Conservation (phyloP, 2,329 filamentous ascomycete species). For the Juglanconis juglandina region DNA sequence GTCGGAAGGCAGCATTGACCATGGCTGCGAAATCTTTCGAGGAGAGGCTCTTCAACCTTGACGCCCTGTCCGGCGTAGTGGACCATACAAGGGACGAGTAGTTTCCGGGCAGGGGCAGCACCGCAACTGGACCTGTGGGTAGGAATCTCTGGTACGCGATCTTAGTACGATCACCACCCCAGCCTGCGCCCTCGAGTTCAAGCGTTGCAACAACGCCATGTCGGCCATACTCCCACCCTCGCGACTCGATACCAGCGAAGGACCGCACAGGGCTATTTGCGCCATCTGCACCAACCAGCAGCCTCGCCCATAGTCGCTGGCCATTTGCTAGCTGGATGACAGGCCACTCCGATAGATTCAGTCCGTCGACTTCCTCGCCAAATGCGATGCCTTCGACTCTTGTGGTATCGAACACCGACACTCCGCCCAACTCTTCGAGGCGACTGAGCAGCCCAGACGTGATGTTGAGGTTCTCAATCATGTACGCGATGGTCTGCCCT, state of each 20-base stretch:
- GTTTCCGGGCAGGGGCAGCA: slow-evolving; percentile 83
- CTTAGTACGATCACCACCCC: slow-evolving; percentile 54
- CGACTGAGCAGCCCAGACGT: slow-evolving; percentile 72
- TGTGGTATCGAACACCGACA: slow-evolving; percentile 71
- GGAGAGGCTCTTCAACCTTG: slow-evolving; percentile 72
- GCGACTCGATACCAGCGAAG: slow-evolving; percentile 80
- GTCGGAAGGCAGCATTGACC: slow-evolving; percentile 90
- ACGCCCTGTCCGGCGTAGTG: slow-evolving; percentile 76
- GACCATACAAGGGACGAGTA: slow-evolving; percentile 91
- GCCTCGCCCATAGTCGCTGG: slow-evolving; percentile 68
- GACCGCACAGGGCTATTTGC: slow-evolving; percentile 89
- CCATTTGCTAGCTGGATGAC: slow-evolving; percentile 70
- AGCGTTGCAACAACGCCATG: slow-evolving; percentile 91
- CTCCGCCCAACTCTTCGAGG: slow-evolving; percentile 64
- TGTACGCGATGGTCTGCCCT: slow-evolving; percentile 77
- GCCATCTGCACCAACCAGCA: slow-evolving; percentile 90
- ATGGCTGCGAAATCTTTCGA: slow-evolving; percentile 73
- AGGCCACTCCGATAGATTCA: slow-evolving; percentile 85
- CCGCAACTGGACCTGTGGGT: slow-evolving; percentile 84
- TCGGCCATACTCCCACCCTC: slow-evolving; percentile 89
- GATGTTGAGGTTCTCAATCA: slow-evolving; percentile 92
- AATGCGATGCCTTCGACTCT: slow-evolving; percentile 77
- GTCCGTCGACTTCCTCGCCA: slow-evolving; percentile 63
- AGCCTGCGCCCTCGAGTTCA: slow-evolving; percentile 61
- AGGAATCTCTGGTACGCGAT: slow-evolving; percentile 95